Base-by-base conservation (phyloP, 352 stramenopile genomes). In the Phytopythium cucurbitacearum region DNA sequence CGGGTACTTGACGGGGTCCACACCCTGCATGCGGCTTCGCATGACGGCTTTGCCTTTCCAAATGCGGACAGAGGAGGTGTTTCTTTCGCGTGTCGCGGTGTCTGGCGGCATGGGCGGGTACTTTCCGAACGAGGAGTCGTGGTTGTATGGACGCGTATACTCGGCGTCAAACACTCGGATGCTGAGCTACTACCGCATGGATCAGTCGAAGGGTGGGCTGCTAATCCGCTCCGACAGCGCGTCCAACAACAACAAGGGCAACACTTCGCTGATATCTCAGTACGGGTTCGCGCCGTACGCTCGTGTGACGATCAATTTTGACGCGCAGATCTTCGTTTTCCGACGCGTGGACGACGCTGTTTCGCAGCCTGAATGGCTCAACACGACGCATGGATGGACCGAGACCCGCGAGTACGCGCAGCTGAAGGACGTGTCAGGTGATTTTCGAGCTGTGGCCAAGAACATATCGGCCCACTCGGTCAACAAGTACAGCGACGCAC, bases 161-260 rank as follows among this genome's bases (percentile, higher is more conserved):
- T 87, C 81, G 3, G 63, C 68, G 16, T 90, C 80, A 0, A 69
- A 84, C 37, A 80, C 76, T n/a, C 65, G 67, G 34, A 62, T 94
- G 63, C 55, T 83, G 33, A 88, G 71, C 44, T 94, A 94, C 62
- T 91, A 81, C n/a, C 76, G 77, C 48, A 94, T 92, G 80, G 62
- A 76, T 9, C 60, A 70, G 5, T 87, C 80, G 0, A 72, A 71
- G 32, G 81, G 84, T 1, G 81, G 81, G 0, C 61, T 92, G 1
- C 58, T 94, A 6, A 74, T 92, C 13, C 78, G 84, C 41, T 76
- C 79, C 0, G 61, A 75, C 42, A 86, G 74, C 39, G 76, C 73
- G 7, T 76, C 73, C n/a, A 85, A 87, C 61, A 94, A 91, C 59
- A 35, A 89, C 61, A 85, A 85, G 49, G 83, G 83, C 38, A 91